Conservation (phyloP, 495 filamentous ascomycete genomes). For the Neurospora sp. region DNA sequence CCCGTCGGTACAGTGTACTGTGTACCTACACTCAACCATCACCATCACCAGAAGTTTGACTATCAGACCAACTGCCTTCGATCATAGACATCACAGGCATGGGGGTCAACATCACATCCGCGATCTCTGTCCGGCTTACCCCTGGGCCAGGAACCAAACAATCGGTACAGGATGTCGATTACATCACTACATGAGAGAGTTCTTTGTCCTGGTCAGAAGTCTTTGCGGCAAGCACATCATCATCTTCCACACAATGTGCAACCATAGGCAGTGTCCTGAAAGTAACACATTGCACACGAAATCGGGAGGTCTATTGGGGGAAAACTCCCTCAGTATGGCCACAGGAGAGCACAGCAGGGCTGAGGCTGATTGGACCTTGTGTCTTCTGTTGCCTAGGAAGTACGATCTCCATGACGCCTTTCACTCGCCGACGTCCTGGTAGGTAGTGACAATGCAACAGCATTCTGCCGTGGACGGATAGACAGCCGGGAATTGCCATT, state of each 20-base stretch:
- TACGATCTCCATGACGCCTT: background rate
- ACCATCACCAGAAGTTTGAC: background rate
- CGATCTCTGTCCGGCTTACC: background rate
- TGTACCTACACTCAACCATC: background rate
- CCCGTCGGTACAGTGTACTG: background rate
- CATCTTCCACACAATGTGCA: background rate
- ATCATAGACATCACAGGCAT: background rate
- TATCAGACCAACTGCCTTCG: background rate
- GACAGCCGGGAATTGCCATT: background rate
- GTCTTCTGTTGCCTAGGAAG: background rate
- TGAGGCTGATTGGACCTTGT: background rate
- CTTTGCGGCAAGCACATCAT: background rate
- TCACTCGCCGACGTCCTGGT: background rate
- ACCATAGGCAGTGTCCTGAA: background rate
- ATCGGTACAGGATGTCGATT: background rate
- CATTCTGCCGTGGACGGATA: background rate
- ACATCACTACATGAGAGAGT: background rate
- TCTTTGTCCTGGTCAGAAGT: background rate
- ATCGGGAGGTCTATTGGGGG: background rate
- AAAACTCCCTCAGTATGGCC: background rate
- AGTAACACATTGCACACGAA: background rate
- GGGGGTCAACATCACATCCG: background rate
- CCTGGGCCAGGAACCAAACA: background rate
- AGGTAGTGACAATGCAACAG: background rate
- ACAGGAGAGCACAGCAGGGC: background rate